These are phyloP conservation scores for Gillenia trifoliata DNA, from an alignment of 306 rosid genomes.

Conservation along the genomic window DNA sequence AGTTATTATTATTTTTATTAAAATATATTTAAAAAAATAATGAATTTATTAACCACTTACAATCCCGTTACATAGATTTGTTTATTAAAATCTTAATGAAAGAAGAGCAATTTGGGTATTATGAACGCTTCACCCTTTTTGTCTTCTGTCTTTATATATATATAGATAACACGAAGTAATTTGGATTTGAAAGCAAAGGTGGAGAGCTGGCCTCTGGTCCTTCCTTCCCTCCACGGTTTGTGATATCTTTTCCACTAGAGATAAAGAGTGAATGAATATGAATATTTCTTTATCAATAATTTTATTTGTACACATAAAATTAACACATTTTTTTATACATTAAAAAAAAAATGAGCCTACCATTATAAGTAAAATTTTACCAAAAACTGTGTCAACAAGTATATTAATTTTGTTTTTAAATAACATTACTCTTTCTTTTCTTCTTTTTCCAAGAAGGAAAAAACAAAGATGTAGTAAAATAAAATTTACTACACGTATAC, in stretches of 20 bases:
- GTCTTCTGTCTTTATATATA: too few species aligned
- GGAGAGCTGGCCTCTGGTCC: conserved; percentile 19
- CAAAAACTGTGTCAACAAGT: neutral
- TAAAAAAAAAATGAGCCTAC: neutral
- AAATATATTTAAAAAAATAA: too few species aligned
- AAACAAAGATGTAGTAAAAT: neutral
- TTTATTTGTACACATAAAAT: neutral
- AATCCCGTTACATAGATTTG: too few species aligned
- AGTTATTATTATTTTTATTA: too few species aligned
- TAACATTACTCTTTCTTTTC: neutral
- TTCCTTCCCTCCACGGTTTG: neutral
- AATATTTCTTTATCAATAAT: neutral
- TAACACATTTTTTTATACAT: neutral
- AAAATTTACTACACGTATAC: neutral
- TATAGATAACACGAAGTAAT: conserved; percentile 20
- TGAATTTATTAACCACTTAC: too few species aligned
- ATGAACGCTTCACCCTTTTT: too few species aligned
- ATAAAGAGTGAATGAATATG: conserved; percentile 20
- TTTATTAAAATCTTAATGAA: too few species aligned
- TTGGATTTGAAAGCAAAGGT: conserved; percentile 41
- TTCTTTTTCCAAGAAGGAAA: too few species aligned
- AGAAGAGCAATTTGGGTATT: too few species aligned
- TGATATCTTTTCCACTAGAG: conserved; percentile 33
- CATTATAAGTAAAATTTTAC: neutral
- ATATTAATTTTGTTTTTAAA: neutral